These are phyloP conservation scores for Yarrowia sp. DNA, from an alignment of 805 yeast species.

Conservation along the genomic window DNA sequence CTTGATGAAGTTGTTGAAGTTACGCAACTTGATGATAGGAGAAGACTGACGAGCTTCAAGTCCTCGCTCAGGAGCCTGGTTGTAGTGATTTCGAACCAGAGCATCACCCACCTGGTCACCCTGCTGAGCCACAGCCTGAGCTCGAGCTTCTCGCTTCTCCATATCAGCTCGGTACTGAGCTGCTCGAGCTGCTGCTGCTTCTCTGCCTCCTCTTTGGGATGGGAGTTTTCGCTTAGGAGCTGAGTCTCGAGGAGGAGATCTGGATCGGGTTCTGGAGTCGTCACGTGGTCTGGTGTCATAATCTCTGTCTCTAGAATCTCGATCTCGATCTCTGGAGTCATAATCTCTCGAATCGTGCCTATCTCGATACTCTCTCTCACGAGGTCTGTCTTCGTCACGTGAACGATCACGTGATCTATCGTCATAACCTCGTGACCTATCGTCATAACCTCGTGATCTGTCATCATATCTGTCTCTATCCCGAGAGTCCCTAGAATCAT, in stretches of 20 bases:
- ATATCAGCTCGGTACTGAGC: conserved; percentile 26
- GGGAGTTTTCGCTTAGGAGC: conserved; percentile 31
- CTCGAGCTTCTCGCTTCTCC: conserved; percentile 24
- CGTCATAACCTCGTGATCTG: neutral
- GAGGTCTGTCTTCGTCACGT: neutral
- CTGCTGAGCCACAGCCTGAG: neutral
- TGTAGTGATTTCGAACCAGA: conserved; percentile 78
- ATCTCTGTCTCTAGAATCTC: neutral
- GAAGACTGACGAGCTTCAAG: conserved; percentile 63
- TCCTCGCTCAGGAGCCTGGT: conserved; percentile 70
- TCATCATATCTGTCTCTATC: neutral
- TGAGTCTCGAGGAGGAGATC: neutral
- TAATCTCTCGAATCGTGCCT: too few species aligned
- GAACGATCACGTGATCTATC: too few species aligned
- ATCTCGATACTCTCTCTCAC: neutral
- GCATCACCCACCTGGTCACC: conserved; percentile 29
- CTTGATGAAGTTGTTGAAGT: conserved; percentile 89
- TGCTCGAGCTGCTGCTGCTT: conserved; percentile 27
- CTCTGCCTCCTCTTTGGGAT: conserved; percentile 20
- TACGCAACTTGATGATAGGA: conserved; percentile 79
- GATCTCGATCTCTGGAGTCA: too few species aligned
- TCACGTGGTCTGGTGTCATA: neutral
- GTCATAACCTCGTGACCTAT: too few species aligned
- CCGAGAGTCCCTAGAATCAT: neutral
- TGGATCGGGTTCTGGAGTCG: too few species aligned